Evolutionary conservation across 352 stramenopile genomes (phyloP).

Genomic region (Phytophthora podocarpi): DNA sequence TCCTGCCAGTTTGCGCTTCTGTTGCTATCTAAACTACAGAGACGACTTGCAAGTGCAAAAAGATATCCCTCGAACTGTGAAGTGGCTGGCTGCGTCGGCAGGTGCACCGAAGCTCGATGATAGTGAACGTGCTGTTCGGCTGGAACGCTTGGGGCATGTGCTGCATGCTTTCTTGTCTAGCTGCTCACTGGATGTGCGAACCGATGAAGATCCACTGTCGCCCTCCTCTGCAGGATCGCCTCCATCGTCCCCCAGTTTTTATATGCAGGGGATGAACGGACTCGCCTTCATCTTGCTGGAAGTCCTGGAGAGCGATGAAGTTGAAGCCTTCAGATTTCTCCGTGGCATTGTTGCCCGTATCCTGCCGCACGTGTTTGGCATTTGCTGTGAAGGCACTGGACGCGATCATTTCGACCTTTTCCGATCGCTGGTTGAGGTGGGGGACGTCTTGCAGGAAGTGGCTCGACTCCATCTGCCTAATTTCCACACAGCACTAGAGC

Average conservation of each 20-base stretch:
- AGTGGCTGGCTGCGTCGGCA: constrained; percentile 68
- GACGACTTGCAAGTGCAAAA: constrained; percentile 79
- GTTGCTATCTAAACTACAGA: constrained; percentile 25
- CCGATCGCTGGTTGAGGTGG: constrained; percentile 72
- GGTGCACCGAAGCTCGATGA: constrained; percentile 59
- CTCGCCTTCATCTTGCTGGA: constrained; percentile 80
- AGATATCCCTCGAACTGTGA: constrained; percentile 79
- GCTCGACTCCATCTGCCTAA: constrained; percentile 68
- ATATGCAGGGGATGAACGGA: constrained; percentile 90
- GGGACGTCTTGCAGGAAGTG: constrained; percentile 74
- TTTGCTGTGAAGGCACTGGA: constrained; percentile 43
- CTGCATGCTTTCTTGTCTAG: constrained; percentile 75
- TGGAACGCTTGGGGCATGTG: constrained; percentile 52
- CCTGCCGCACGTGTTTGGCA: constrained; percentile 79
- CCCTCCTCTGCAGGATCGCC: constrained; percentile 25
- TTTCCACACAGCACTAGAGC: constrained; percentile 61
- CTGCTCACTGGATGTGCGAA: constrained; percentile 56
- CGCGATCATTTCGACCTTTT: constrained; percentile 76
- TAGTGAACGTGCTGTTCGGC: constrained; percentile 28
- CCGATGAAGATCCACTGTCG: constrained; percentile 34
- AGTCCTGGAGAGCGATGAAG: constrained; percentile 59
- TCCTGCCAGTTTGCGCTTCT: neutral
- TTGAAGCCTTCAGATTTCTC: constrained; percentile 63
- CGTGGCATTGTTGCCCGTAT: constrained; percentile 68
- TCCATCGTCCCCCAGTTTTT: constrained; percentile 49